Evolutionary conservation across 2,329 filamentous ascomycete species (phyloP).

Genomic region (Volutella citrinella): DNA sequence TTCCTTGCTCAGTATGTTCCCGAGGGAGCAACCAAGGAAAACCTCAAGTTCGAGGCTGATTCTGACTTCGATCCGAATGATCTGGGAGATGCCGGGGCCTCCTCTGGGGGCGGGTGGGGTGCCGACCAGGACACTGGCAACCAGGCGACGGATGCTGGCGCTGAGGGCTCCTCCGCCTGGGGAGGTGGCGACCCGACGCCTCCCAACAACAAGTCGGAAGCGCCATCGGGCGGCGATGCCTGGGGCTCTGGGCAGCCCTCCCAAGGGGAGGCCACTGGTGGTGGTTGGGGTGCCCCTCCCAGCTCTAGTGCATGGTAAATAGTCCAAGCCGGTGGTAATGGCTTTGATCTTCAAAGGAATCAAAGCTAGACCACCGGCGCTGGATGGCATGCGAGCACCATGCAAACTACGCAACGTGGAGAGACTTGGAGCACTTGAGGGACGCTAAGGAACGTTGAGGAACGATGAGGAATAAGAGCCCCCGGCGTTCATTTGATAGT

Average conservation of each 20-base stretch:
- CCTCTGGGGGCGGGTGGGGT: slow-evolving; percentile 6
- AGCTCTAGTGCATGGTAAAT: too few relatives aligned
- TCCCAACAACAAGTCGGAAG: too few relatives aligned
- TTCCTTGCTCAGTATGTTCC: slow-evolving; percentile 69
- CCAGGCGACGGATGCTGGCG: slow-evolving; percentile 13
- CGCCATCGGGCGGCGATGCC: slow-evolving; percentile 7
- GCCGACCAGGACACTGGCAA: slow-evolving; percentile 14
- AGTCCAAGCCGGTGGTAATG: too few relatives aligned
- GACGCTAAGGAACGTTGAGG: too few relatives aligned
- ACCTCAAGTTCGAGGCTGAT: slow-evolving; percentile 55
- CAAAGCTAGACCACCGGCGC: too few relatives aligned
- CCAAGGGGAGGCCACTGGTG: not conserved
- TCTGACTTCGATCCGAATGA: slow-evolving; percentile 48
- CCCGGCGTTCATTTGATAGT: too few relatives aligned
- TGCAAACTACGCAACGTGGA: too few relatives aligned
- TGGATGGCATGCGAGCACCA: too few relatives aligned
- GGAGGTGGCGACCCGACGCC: too few relatives aligned
- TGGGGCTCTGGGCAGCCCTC: slow-evolving; percentile 8
- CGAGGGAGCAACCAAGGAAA: slow-evolving; percentile 44
- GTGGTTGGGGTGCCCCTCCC: not conserved
- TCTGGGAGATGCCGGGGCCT: slow-evolving; percentile 18
- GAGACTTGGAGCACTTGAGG: too few relatives aligned
- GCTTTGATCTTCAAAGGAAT: too few relatives aligned
- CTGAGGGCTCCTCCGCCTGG: slow-evolving; percentile 2
- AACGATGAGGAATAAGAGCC: too few relatives aligned